Percentiles rank a stretch among this genome's conserved stretches.
phyloP scores from a whole-genome alignment of 129 eudicot genomes.

The Mikania micrantha region DNA sequence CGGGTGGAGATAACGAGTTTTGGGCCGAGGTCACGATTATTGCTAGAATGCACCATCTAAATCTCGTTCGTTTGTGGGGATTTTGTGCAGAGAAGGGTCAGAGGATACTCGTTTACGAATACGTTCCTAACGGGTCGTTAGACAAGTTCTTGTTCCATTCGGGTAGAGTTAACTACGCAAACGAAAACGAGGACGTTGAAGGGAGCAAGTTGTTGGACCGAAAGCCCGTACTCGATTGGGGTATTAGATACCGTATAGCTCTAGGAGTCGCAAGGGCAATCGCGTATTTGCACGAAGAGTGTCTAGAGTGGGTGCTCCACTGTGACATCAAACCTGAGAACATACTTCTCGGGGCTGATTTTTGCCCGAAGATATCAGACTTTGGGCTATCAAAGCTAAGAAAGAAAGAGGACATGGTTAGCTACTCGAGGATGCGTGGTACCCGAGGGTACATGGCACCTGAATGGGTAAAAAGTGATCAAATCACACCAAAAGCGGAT shows the following conservation, averaged over 20 bases:
- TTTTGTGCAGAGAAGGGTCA: slow-evolving; percentile 86
- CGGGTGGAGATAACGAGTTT: slow-evolving; percentile 74
- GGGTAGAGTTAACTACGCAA: slow-evolving; percentile 12
- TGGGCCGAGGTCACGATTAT: slow-evolving; percentile 97
- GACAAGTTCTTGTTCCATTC: slow-evolving; percentile 62
- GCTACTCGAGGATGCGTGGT: slow-evolving; percentile 68
- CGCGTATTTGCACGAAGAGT: slow-evolving; percentile 87
- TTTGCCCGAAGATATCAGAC: slow-evolving; percentile 90
- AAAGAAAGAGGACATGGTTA: slow-evolving; percentile 72
- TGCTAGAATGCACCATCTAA: slow-evolving; percentile 93
- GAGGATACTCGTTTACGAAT: slow-evolving; percentile 74
- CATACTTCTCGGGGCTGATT: slow-evolving; percentile 82
- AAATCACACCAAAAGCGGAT: slow-evolving; percentile 76
- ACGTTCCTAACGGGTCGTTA: slow-evolving; percentile 89
- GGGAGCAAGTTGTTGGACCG: slow-evolving; percentile 12
- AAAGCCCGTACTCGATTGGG: slow-evolving; percentile 79
- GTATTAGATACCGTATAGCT: slow-evolving; percentile 75
- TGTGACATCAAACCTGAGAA: slow-evolving; percentile 98
- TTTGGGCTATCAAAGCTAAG: slow-evolving; percentile 80
- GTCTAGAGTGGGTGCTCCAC: slow-evolving; percentile 94
- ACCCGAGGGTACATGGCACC: slow-evolving; percentile 96
- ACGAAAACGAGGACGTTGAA: slow-evolving; percentile 6
- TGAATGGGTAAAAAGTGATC: slow-evolving; percentile 71
- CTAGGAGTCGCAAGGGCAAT: slow-evolving; percentile 91
- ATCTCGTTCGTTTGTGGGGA: slow-evolving; percentile 85